Base-by-base conservation (phyloP, 2,329 filamentous ascomycete genomes). In the Colletotrichum nymphaeae region DNA sequence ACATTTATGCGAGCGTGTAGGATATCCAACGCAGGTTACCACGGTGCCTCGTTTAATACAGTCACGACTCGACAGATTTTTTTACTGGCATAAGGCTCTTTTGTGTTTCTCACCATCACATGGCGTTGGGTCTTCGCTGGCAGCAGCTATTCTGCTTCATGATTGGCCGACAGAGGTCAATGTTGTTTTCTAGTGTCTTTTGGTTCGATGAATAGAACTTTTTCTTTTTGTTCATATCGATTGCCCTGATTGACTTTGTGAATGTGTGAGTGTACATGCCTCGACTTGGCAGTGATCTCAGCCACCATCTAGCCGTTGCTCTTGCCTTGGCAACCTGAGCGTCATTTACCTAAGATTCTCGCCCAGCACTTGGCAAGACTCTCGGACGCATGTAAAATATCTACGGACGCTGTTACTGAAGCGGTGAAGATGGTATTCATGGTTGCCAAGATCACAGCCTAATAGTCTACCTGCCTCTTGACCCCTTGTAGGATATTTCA, bases 121-220 rank as follows among this genome's bases (percentile, higher is more conserved):
- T 65, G 71, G 71, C 71, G 71, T 73, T 73, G 62, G 71, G 60
- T 60, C 71, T 62, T 70, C 60, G 14, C 28, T 70, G 56, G 60
- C 60, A 73, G 71, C 67, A 66, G 67, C 67, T 56, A 49, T 58
- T 66, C 67, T 73, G 67, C 67, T 71, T 70, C 67, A 73, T 63
- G 67, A 71, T 49, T 22, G 71, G 37, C 67, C 55, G n/a, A 55
- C 46, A 65, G 42, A 66, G 55, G 71, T 35, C 69, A 24, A 24
- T 42, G 35, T 69, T 64, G 59, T 60, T 73, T 63, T 62, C 12
- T 73, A 32, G 70, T 57, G 24, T 46, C 37, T 35, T 71, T 52
- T 62, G 42, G 22, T 55, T 71, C 56, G 62, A 49, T 42, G 55
- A 73, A 73, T 73, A 70, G 56, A 73, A 16, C 63, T 69, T 71